Evolutionary conservation across 2,329 filamentous ascomycete species (phyloP), one percentile per base, ranked within the genome.

Genomic region (Akanthomyces dipterigenus): DNA sequence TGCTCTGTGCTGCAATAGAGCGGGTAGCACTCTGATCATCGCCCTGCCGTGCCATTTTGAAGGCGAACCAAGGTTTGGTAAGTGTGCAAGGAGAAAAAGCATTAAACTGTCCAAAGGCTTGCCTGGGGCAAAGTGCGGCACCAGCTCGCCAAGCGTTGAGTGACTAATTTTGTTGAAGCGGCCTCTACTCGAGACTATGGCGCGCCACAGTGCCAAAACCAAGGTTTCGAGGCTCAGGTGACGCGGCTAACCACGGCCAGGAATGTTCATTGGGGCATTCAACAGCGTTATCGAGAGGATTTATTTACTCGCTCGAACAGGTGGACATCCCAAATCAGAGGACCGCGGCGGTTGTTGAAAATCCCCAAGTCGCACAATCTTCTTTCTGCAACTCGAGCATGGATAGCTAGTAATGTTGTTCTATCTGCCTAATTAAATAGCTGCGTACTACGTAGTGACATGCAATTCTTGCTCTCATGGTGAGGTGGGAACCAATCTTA

Each of bases 201-300:
- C 31, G 22, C 55, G 43, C 28, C 64, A 22, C 43, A 63, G 11
- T 55, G 51, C 43, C 63, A 57, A 60, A 63, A 55, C 61, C 66
- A 45, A 61, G 60, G 57, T 60, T 66, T 45, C 65, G 46, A 57
- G n/a, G 55, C 26, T 20, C 53, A 31, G 38, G 40, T 45, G 53
- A 55, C 40, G 40, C 18, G 40, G 51, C 51, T 24, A 42, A 12
- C 38, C 18, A 14, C 14, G 7, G 42, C 11, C 28, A 9, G 40
- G 53, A 48, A 48, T 38, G 42, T 8, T 42, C 18, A 8, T n/a
- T 2, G 26, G 31, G 46, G 24, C 5, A 9, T 49, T 49, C 16
- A 28, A 7, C 24, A 18, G 16, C 14, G 22, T n/a, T n/a, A n/a
- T 24, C 24, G 26, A 16, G 16, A 38, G 7, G 12, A 22, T 24